Percentiles rank a stretch among this genome's conserved stretches.
Evolutionary conservation across 495 filamentous ascomycete genomes (phyloP).

Genomic region (Xylaria nigripes): DNA sequence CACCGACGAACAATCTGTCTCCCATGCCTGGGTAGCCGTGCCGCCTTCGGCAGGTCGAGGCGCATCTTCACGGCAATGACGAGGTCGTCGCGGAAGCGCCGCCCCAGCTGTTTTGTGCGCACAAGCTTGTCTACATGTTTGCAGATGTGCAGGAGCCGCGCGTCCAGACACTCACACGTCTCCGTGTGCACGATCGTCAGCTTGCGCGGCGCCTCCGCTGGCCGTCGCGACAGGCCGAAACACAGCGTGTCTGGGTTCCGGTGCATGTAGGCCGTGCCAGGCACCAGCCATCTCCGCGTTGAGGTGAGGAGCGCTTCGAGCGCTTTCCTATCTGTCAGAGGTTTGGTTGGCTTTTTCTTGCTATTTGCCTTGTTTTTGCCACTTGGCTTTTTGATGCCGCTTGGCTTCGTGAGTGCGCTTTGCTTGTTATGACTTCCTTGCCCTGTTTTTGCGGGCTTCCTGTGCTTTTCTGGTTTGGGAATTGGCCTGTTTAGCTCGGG

Average conservation of each 20-base stretch:
- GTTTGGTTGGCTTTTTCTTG: background rate
- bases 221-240: background rate
- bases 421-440: too few relatives aligned
- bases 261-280: background rate
- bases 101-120: background rate
- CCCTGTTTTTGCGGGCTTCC: too few relatives aligned
- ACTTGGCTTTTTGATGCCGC: too few relatives aligned
- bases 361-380: background rate
- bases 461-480: too few relatives aligned
- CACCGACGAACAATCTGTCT: background rate
- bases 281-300: background rate
- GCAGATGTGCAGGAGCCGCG: conserved; percentile 1
- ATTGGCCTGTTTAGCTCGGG: too few relatives aligned
- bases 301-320: background rate
- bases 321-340: background rate
- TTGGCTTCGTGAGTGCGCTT: too few relatives aligned
- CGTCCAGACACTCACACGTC: conserved; percentile 1
- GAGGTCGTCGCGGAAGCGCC: conserved; percentile 1
- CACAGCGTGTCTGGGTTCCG: conserved; percentile 1
- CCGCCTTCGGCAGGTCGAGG: background rate
- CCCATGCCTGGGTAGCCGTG: background rate
- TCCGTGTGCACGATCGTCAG: background rate
- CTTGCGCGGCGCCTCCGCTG: background rate
- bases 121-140: background rate
- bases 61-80: conserved; percentile 6